These are phyloP conservation scores for Papiliotrema terrestris DNA, from an alignment of 1,284 basidiomycete genomes.

Conservation along the genomic window DNA sequence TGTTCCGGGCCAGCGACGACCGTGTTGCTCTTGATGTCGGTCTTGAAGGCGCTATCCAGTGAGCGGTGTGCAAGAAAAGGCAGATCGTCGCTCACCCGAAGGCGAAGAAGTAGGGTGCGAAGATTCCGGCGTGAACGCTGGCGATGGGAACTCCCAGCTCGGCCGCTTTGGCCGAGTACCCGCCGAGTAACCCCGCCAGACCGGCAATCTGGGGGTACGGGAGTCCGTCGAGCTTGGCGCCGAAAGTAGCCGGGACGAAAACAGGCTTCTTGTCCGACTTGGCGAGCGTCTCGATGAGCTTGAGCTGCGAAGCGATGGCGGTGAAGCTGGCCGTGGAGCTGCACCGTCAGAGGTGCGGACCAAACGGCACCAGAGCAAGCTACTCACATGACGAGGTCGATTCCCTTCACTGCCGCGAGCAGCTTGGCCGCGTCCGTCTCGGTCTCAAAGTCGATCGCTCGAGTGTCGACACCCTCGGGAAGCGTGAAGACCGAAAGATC, in stretches of 20 bases:
- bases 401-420: neutral
- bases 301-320: neutral
- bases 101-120: neutral
- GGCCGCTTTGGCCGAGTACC: neutral
- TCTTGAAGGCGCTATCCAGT: neutral
- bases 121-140: neutral
- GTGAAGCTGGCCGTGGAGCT: neutral
- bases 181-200: neutral
- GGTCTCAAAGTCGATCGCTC: neutral
- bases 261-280: neutral
- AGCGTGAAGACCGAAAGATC: neutral
- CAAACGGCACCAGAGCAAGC: neutral
- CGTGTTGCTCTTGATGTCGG: neutral
- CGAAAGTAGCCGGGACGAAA: neutral
- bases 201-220: neutral
- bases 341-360: neutral
- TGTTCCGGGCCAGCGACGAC: neutral
- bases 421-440: neutral
- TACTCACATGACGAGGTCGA: conserved; percentile 1
- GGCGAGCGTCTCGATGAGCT: neutral
- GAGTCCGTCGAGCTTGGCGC: neutral
- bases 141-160: neutral
- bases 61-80: neutral
- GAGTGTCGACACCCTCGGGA: neutral
- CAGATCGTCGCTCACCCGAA: neutral